These are phyloP conservation scores for Plenodomus tracheiphilus DNA, from an alignment of 2,329 filamentous ascomycete genomes.

Conservation along the genomic window DNA sequence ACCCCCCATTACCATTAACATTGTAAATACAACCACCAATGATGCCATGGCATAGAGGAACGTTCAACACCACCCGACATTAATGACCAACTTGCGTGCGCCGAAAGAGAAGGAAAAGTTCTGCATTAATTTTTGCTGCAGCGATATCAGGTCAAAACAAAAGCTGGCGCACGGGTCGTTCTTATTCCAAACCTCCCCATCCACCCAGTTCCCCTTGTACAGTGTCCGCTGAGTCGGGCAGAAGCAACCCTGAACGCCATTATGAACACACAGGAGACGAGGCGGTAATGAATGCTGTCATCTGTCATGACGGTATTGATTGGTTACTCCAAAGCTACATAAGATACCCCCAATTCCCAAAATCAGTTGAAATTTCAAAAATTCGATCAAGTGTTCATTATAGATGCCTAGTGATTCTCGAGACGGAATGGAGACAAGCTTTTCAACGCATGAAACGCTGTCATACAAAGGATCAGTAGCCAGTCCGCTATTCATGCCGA, in stretches of 20 bases:
- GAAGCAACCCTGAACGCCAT: constrained; percentile 4
- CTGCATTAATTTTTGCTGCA: neutral
- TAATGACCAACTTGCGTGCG: constrained; percentile 4
- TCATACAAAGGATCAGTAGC: neutral
- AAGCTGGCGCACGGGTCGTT: neutral
- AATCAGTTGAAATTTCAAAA: constrained; percentile 15
- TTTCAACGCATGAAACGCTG: no score
- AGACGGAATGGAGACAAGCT: no score
- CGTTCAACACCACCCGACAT: constrained; percentile 27
- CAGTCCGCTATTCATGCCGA: neutral
- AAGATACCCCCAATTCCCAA: constrained; percentile 34
- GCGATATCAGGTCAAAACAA: neutral
- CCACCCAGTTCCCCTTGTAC: constrained; percentile 18
- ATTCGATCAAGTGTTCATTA: no score
- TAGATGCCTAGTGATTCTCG: no score
- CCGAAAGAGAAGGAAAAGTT: constrained; percentile 27
- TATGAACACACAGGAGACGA: constrained; percentile 2
- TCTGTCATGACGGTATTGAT: neutral
- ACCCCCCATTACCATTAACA: constrained; percentile 2
- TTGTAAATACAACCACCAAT: constrained; percentile 25
- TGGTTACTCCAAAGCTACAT: constrained; percentile 24
- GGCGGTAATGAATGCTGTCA: neutral
- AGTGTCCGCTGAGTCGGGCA: constrained; percentile 29
- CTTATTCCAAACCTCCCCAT: constrained; percentile 6
- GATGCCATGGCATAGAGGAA: constrained; percentile 12